phyloP scores from a whole-genome alignment of 1,284 basidiomycete species.

The Anthracocystis panici-leucophaei region DNA sequence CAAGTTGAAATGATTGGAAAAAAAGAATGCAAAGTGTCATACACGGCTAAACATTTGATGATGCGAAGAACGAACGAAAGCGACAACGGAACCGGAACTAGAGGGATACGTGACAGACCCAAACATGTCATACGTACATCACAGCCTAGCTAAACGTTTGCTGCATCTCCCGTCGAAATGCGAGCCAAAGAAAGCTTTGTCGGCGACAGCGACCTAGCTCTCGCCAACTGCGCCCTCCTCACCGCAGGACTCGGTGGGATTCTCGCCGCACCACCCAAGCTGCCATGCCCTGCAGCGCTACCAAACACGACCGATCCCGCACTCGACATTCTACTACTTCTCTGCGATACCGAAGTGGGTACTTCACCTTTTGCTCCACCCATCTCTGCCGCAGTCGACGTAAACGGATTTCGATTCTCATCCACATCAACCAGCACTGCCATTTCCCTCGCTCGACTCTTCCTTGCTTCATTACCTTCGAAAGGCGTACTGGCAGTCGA shows the following conservation, averaged over 20 bases:
- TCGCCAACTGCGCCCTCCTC: slow-evolving; percentile 40
- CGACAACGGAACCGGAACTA: not conserved
- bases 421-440: not conserved
- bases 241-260: slow-evolving; percentile 50
- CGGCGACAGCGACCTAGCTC: slow-evolving; percentile 34
- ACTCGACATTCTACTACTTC: slow-evolving; percentile 9
- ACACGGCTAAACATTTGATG: too few species aligned
- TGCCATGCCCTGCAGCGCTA: not conserved
- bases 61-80: not conserved
- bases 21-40: too few species aligned
- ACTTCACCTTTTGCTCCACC: not conserved
- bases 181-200: slow-evolving; percentile 9
- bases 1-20: too few species aligned
- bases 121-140: not conserved
- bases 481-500: slow-evolving; percentile 30
- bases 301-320: slow-evolving; percentile 7
- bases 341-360: not conserved
- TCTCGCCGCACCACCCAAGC: not conserved
- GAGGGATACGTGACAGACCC: not conserved
- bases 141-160: not conserved
- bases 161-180: not conserved
- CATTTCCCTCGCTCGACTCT: not conserved
- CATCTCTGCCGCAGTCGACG: not conserved
- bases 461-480: not conserved
- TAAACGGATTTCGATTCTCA: slow-evolving; percentile 37